Evolutionary conservation across 1,139 yeast species (phyloP).

Genomic region (Geotrichum macrosporum): DNA sequence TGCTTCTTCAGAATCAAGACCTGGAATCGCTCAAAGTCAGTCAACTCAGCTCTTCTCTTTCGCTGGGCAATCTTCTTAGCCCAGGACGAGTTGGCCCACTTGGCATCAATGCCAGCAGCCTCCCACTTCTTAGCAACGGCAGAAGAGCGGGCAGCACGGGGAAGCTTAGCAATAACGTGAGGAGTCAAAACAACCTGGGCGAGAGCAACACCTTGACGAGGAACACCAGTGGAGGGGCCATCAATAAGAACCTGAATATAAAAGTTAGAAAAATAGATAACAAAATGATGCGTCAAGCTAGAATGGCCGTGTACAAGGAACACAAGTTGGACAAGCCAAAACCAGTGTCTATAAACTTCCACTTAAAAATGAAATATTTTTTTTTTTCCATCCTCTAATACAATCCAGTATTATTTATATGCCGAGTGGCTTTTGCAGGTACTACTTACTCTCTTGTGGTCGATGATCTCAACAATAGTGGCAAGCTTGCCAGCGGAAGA

Average conservation of each 20-base stretch:
- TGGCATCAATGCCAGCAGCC: slow-evolving; percentile 79
- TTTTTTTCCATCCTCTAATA: too few relatives aligned
- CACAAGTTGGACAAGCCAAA: too few relatives aligned
- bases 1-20: slow-evolving; percentile 95
- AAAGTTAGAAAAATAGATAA: neutral
- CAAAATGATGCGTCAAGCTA: too few relatives aligned
- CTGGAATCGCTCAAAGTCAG: slow-evolving; percentile 99
- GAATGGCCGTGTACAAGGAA: too few relatives aligned
- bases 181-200: slow-evolving; percentile 91
- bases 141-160: slow-evolving; percentile 91
- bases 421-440: too few relatives aligned
- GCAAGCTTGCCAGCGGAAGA: slow-evolving; percentile 74
- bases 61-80: slow-evolving; percentile 97
- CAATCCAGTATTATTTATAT: too few relatives aligned
- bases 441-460: slow-evolving; percentile 98
- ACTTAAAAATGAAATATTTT: too few relatives aligned
- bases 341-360: too few relatives aligned
- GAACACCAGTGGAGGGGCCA: slow-evolving; percentile 84
- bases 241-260: slow-evolving; percentile 70
- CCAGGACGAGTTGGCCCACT: slow-evolving; percentile 94
- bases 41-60: slow-evolving; percentile 84
- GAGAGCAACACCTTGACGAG: slow-evolving; percentile 88
- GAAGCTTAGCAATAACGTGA: slow-evolving; percentile 73
- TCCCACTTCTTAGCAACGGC: slow-evolving; percentile 90
- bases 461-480: slow-evolving; percentile 95